Evolutionary conservation across 345 rosid genomes (phyloP).

Genomic region (Heritiera fomes): DNA sequence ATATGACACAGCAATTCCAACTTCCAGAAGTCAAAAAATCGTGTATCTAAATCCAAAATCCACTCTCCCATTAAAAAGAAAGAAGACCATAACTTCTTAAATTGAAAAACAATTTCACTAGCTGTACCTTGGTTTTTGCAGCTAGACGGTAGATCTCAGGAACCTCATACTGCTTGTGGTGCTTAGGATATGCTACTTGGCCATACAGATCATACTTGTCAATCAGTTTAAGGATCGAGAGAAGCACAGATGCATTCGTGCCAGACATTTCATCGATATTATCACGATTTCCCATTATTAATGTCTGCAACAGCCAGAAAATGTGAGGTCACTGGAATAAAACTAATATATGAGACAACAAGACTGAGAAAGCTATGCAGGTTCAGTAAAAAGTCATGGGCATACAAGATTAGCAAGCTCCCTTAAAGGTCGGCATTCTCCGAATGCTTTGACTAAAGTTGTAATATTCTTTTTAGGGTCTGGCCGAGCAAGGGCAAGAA

Average conservation of each 20-base stretch:
- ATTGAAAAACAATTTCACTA: background rate
- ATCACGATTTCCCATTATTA: constrained; percentile 80
- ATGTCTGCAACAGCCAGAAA: constrained; percentile 49
- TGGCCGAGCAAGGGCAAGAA: constrained; percentile 85
- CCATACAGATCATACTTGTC: constrained; percentile 81
- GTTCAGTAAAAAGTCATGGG: constrained; percentile 7
- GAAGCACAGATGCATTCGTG: constrained; percentile 64
- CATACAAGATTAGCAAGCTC: constrained; percentile 84
- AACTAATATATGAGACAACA: constrained; percentile 8
- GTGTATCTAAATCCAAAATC: background rate
- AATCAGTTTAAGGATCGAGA: constrained; percentile 69
- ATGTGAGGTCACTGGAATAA: background rate
- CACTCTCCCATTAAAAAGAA: background rate
- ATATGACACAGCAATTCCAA: background rate
- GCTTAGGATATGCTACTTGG: constrained; percentile 83
- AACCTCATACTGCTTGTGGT: constrained; percentile 77
- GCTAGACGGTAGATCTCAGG: constrained; percentile 77
- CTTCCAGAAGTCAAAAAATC: constrained; percentile 2
- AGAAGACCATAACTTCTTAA: background rate
- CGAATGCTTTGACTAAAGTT: constrained; percentile 82
- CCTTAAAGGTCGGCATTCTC: constrained; percentile 71
- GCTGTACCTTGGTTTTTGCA: constrained; percentile 70
- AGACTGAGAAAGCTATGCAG: constrained; percentile 2
- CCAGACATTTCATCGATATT: constrained; percentile 73
- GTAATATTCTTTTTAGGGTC: constrained; percentile 87